phyloP scores from a whole-genome alignment of 805 yeast genomes.

The Candida jianshihensis region DNA sequence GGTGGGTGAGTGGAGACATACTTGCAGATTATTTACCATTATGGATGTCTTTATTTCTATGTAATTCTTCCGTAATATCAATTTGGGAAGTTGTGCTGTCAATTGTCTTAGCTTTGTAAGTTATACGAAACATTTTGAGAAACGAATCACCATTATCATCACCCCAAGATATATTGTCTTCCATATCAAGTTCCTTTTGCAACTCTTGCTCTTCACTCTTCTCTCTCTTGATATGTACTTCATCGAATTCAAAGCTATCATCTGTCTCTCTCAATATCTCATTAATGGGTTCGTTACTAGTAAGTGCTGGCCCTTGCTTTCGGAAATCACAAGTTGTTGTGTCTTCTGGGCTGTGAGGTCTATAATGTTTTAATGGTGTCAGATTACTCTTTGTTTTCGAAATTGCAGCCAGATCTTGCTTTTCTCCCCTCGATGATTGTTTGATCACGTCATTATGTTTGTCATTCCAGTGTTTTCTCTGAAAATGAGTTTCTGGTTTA shows the following conservation, averaged over 20 bases:
- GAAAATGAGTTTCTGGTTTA: no score
- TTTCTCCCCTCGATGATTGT: background rate
- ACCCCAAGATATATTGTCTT: slow-evolving; percentile 7
- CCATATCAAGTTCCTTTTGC: slow-evolving; percentile 2
- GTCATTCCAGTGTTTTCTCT: no score
- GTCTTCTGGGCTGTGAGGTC: no score
- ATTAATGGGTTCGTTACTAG: background rate
- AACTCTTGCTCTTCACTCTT: background rate
- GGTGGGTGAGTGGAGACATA: no score
- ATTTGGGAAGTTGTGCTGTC: background rate
- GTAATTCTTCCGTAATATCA: no score
- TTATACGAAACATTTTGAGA: background rate
- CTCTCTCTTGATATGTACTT: slow-evolving; percentile 2
- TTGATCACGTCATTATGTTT: no score
- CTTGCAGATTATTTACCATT: no score
- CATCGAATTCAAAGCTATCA: background rate
- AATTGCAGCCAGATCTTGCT: no score
- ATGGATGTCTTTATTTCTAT: no score
- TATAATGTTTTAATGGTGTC: background rate
- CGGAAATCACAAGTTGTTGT: no score
- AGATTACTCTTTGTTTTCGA: background rate
- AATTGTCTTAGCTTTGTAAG: background rate
- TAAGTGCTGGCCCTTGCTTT: background rate
- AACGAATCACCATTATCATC: background rate
- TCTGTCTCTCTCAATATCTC: background rate